Conservation (phyloP, 2,329 filamentous ascomycete genomes). For the Drechmeria coniospora region DNA sequence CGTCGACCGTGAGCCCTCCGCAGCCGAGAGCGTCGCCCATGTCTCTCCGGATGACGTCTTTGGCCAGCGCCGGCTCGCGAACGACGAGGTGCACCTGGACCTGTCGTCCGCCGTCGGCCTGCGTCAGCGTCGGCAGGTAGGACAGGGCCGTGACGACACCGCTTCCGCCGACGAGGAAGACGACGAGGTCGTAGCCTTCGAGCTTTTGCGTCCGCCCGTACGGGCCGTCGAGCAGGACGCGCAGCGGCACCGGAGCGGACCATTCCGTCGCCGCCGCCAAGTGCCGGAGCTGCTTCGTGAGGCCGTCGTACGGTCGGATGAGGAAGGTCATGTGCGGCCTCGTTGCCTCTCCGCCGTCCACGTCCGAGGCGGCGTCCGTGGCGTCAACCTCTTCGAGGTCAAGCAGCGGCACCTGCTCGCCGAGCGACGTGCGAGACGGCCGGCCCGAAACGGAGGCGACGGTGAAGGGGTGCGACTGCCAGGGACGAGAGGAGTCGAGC, state of each 20-base stretch:
- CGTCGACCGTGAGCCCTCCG: constrained; percentile 16
- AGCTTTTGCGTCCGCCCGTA: constrained; percentile 26
- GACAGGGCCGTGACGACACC: constrained; percentile 27
- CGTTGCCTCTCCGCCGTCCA: background rate
- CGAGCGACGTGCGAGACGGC: constrained; percentile 7
- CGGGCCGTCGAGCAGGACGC: constrained; percentile 27
- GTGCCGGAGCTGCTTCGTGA: constrained; percentile 22
- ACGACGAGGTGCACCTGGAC: constrained; percentile 28
- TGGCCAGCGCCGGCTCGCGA: constrained; percentile 21
- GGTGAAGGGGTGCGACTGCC: constrained; percentile 37
- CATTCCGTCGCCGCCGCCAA: constrained; percentile 10
- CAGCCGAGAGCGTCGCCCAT: constrained; percentile 13
- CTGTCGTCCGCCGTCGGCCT: constrained; percentile 4
- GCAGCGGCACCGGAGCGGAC: constrained; percentile 12
- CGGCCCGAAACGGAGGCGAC: constrained; percentile 18
- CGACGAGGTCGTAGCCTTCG: constrained; percentile 19
- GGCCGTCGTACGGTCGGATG: constrained; percentile 29
- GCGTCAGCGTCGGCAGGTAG: constrained; percentile 17
- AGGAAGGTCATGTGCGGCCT: constrained; percentile 21
- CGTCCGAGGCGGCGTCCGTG: background rate
- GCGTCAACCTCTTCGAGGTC: constrained; percentile 4
- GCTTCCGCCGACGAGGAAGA: constrained; percentile 30
- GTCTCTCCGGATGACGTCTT: constrained; percentile 18
- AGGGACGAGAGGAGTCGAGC: constrained; percentile 22
- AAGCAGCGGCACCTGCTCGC: constrained; percentile 19